These are phyloP conservation scores for Hortiboletus campestris DNA, from an alignment of 768 basidiomycete species.

Conservation along the genomic window DNA sequence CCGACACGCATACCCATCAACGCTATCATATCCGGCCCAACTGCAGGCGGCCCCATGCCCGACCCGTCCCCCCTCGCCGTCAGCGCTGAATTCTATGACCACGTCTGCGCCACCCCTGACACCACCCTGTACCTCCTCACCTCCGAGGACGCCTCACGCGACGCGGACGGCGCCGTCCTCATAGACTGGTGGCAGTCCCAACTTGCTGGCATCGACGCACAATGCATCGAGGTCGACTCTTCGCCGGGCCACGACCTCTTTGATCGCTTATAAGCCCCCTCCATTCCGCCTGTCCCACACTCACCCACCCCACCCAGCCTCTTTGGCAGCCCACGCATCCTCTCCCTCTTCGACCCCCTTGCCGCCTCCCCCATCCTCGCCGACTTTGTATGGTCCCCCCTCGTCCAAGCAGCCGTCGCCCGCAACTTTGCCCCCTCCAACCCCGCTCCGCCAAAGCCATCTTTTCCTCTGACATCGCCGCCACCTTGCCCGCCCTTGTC, in stretches of 20 bases:
- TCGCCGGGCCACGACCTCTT: constrained; percentile 39
- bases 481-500: constrained; percentile 42
- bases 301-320: constrained; percentile 38
- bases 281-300: not conserved
- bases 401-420: constrained; percentile 48
- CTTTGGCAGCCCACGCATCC: constrained; percentile 42
- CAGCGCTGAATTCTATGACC: constrained; percentile 48
- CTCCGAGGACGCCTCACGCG: constrained; percentile 35
- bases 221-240: constrained; percentile 47
- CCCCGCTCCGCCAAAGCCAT: constrained; percentile 29
- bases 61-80: constrained; percentile 37
- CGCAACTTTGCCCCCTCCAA: constrained; percentile 45
- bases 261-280: constrained; percentile 43
- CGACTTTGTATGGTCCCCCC: constrained; percentile 53
- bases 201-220: constrained; percentile 34
- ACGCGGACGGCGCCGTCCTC: constrained; percentile 40
- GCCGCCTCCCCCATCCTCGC: constrained; percentile 47
- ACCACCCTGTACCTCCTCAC: constrained; percentile 32
- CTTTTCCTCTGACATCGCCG: constrained; percentile 14
- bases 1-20: constrained; percentile 54
- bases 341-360: constrained; percentile 44
- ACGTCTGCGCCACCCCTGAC: constrained; percentile 42
- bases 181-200: constrained; percentile 50
- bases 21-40: constrained; percentile 56
- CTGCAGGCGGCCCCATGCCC: constrained; percentile 46